These are phyloP conservation scores for Microcera coccophila DNA, from an alignment of 2,329 filamentous ascomycete species.

Conservation along the genomic window DNA sequence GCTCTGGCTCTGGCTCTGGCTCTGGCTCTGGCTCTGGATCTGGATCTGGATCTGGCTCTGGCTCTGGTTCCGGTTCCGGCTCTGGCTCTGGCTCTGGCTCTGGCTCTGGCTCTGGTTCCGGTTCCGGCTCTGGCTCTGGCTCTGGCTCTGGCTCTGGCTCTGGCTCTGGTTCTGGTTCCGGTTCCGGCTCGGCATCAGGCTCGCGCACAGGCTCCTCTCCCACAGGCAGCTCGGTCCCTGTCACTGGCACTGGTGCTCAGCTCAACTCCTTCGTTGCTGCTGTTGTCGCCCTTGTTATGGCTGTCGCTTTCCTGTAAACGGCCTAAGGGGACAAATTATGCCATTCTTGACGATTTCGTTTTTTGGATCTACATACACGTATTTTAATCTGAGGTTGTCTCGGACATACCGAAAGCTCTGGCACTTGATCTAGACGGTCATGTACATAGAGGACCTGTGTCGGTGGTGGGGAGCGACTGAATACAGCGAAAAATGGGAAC, in stretches of 20 bases:
- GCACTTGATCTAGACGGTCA: constrained; percentile 1
- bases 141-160: constrained; percentile 14
- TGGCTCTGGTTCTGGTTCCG: no score
- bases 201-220: constrained; percentile 22
- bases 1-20: constrained; percentile 9
- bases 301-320: constrained; percentile 29
- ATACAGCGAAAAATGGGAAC: not conserved
- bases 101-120: constrained; percentile 12
- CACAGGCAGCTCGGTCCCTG: constrained; percentile 21
- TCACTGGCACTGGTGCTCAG: constrained; percentile 17
- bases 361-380: constrained; percentile 1
- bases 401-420: not conserved
- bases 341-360: constrained; percentile 6
- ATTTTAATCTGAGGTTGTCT: constrained; percentile 3
- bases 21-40: constrained; percentile 14
- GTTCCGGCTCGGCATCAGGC: constrained; percentile 12
- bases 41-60: constrained; percentile 13
- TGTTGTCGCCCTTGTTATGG: constrained; percentile 29
- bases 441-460: constrained; percentile 7
- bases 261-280: constrained; percentile 32
- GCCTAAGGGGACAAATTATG: not conserved
- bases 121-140: constrained; percentile 15
- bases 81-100: not conserved
- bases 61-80: constrained; percentile 15
- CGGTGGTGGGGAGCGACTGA: not conserved